A percentile compares a stretch with the other conserved stretches of the same genome.
phyloP scores from a whole-genome alignment of 352 stramenopile species.

The Peronosclerospora sorghi region DNA sequence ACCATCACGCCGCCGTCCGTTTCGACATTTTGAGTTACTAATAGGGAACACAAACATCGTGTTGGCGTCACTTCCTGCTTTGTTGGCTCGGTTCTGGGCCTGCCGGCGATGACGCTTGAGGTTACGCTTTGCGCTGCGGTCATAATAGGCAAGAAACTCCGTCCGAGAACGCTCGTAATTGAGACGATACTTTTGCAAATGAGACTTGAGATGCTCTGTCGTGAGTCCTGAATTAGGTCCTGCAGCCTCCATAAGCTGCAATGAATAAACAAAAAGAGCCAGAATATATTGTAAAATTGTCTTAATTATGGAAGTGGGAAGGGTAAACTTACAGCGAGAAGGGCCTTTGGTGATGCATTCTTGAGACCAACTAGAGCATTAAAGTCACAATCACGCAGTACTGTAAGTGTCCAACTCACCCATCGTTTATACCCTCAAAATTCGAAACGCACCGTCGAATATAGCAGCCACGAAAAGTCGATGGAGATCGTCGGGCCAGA shows the following conservation, averaged over 20 bases:
- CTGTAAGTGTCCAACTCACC: not conserved
- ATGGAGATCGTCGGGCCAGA: slow-evolving; percentile 83
- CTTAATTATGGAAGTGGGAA: not conserved
- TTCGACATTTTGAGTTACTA: slow-evolving; percentile 36
- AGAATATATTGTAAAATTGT: not conserved
- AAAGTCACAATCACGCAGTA: not conserved
- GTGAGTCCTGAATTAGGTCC: slow-evolving; percentile 52
- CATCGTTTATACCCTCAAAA: not conserved
- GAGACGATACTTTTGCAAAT: slow-evolving; percentile 83
- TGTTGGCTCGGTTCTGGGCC: slow-evolving; percentile 18
- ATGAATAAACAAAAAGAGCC: slow-evolving; percentile 6
- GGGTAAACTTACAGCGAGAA: slow-evolving; percentile 38
- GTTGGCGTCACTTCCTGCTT: slow-evolving; percentile 30
- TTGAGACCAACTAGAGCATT: slow-evolving; percentile 68
- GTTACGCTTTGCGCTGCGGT: slow-evolving; percentile 60
- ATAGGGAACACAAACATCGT: slow-evolving; percentile 80
- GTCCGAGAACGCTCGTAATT: slow-evolving; percentile 78
- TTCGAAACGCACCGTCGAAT: slow-evolving; percentile 57
- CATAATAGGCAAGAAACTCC: slow-evolving; percentile 82
- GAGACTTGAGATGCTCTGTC: slow-evolving; percentile 81
- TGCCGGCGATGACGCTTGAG: slow-evolving; percentile 38
- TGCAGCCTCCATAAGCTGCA: slow-evolving; percentile 56
- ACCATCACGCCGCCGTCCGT: slow-evolving; percentile 21
- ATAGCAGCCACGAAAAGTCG: slow-evolving; percentile 81
- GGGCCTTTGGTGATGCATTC: slow-evolving; percentile 76